phyloP scores from a whole-genome alignment of 768 basidiomycete species.

The Tephrocybe rancida region DNA sequence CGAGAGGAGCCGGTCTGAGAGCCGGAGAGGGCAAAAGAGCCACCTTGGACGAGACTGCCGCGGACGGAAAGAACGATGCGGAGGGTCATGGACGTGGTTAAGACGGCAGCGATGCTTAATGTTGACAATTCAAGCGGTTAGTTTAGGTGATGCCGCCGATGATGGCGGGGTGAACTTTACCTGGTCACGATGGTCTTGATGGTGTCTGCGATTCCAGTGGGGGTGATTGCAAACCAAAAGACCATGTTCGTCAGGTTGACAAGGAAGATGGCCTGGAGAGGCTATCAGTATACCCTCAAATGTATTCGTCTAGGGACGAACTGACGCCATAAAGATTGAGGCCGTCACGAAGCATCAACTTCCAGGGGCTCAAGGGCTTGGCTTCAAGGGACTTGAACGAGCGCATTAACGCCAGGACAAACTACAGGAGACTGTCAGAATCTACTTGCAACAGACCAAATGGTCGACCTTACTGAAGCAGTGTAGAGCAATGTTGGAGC shows the following conservation, averaged over 20 bases:
- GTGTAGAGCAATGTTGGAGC: conserved; percentile 74
- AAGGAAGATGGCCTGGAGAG: conserved; percentile 61
- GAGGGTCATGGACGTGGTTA: conserved; percentile 87
- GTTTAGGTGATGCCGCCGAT: not conserved
- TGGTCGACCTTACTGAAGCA: conserved; percentile 51
- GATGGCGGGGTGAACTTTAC: conserved; percentile 22
- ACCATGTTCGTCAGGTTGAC: conserved; percentile 84
- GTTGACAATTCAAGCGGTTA: not conserved
- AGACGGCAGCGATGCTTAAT: conserved; percentile 76
- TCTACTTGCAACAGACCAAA: not conserved
- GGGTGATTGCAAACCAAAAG: conserved; percentile 85
- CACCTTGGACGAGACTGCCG: conserved; percentile 73
- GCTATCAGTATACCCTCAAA: not conserved
- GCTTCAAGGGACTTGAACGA: conserved; percentile 58
- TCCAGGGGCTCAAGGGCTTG: conserved; percentile 71
- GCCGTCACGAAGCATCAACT: conserved; percentile 88
- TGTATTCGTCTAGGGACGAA: conserved; percentile 6
- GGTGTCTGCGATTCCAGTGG: conserved; percentile 61
- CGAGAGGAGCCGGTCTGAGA: conserved; percentile 46
- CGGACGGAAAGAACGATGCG: conserved; percentile 85
- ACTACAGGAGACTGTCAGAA: conserved; percentile 31
- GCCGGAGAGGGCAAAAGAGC: conserved; percentile 63
- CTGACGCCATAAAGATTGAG: conserved; percentile 81
- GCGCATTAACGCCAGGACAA: conserved; percentile 60
- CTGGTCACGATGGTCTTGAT: conserved; percentile 82